Percentiles rank a stretch among this genome's conserved stretches.
phyloP scores from a whole-genome alignment of 2,329 filamentous ascomycete genomes.

The Aurifilum marmelostoma region DNA sequence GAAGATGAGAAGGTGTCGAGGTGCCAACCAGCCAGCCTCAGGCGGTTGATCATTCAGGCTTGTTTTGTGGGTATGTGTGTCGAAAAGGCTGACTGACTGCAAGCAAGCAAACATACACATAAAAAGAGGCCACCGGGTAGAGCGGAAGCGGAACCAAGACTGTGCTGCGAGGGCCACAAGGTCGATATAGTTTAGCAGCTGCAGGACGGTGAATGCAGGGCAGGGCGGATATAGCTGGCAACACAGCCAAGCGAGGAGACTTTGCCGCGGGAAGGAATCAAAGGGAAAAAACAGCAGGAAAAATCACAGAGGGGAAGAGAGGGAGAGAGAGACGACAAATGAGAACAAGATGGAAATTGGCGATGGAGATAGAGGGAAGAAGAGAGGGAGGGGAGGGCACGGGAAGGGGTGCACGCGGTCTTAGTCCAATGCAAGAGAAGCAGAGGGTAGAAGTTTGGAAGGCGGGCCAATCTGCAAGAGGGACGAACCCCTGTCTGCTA shows the following conservation, averaged over 20 bases:
- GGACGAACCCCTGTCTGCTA: not conserved
- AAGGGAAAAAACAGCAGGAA: not conserved
- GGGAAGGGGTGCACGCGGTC: not conserved
- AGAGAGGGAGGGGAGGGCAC: conserved; percentile 1
- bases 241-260: not conserved
- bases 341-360: not conserved
- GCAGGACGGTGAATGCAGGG: not conserved
- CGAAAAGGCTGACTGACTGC: not conserved
- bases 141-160: not conserved
- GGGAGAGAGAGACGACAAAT: not conserved
- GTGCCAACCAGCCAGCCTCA: not conserved
- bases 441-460: conserved; percentile 11
- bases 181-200: not conserved
- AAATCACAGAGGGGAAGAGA: not conserved
- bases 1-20: not conserved
- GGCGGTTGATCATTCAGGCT: not conserved
- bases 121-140: not conserved
- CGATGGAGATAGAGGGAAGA: not conserved
- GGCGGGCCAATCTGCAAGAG: not conserved
- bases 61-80: not conserved
- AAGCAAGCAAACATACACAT: not conserved
- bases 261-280: no score
- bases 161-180: not conserved
- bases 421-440: conserved; percentile 17
- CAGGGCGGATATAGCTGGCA: not conserved